These are phyloP conservation scores for Inga oerstediana DNA, from an alignment of 306 rosid species.

Conservation along the genomic window DNA sequence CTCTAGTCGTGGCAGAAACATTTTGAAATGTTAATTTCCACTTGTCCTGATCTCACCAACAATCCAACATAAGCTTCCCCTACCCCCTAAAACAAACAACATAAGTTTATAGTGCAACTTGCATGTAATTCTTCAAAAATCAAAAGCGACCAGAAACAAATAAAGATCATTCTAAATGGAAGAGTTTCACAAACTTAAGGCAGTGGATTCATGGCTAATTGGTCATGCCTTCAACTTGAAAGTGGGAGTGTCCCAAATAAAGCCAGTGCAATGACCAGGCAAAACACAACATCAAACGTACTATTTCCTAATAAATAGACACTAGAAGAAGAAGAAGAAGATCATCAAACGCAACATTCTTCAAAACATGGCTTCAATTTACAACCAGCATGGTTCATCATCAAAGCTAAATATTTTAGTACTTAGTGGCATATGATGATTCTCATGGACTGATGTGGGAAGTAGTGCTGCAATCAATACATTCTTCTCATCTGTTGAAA, in stretches of 20 bases:
- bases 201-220: neutral
- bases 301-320: slow-evolving; percentile 10
- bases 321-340: slow-evolving; percentile 23
- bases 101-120: too few species aligned
- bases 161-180: neutral
- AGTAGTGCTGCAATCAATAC: slow-evolving; percentile 14
- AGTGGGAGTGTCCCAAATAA: neutral
- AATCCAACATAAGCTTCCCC: too few species aligned
- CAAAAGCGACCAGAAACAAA: neutral
- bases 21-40: too few species aligned
- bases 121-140: too few species aligned
- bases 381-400: slow-evolving; percentile 32
- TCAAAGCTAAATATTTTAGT: slow-evolving; percentile 21
- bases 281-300: slow-evolving; percentile 6
- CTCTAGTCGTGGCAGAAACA: too few species aligned
- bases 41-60: too few species aligned
- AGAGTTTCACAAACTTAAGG: neutral
- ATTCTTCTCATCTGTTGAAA: slow-evolving; percentile 12
- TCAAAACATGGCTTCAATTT: slow-evolving; percentile 19
- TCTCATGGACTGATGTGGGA: slow-evolving; percentile 28
- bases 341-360: slow-evolving; percentile 12
- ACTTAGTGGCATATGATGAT: slow-evolving; percentile 20
- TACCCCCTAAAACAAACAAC: too few species aligned
- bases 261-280: slow-evolving; percentile 10
- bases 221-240: neutral